Conservation (phyloP, 805 yeast genomes). For the Yamadazyma nakazawae region DNA sequence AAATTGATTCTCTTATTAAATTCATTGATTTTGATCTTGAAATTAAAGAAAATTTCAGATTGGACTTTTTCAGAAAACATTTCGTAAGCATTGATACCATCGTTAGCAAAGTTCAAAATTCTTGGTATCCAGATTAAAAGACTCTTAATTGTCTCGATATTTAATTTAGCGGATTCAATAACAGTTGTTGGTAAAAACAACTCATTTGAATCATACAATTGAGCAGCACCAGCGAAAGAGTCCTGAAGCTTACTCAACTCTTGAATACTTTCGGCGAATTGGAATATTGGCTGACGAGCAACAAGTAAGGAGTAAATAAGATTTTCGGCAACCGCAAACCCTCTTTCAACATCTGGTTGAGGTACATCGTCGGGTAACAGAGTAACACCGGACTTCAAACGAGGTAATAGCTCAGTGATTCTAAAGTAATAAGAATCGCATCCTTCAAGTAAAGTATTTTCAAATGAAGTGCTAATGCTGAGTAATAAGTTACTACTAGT, state of each 20-base stretch:
- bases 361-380: conserved; percentile 73
- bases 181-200: conserved; percentile 15
- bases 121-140: conserved; percentile 32
- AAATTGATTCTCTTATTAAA: conserved; percentile 13
- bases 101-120: conserved; percentile 32
- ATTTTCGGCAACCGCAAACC: conserved; percentile 74
- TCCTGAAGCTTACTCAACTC: conserved; percentile 11
- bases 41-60: conserved; percentile 15
- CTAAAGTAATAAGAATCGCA: conserved; percentile 58
- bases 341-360: conserved; percentile 66
- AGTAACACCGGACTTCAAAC: conserved; percentile 63
- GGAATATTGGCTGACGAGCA: conserved; percentile 46
- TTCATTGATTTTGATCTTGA: conserved; percentile 16
- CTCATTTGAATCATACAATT: conserved; percentile 12
- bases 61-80: conserved; percentile 10
- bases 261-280: conserved; percentile 22
- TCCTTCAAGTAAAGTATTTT: conserved; percentile 31
- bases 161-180: conserved; percentile 17
- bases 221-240: conserved; percentile 8
- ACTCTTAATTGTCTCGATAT: conserved; percentile 15
- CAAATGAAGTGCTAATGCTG: conserved; percentile 49
- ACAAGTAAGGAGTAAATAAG: conserved; percentile 56
- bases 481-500: conserved; percentile 61
- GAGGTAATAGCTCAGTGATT: conserved; percentile 74
- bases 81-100: conserved; percentile 13